Base-by-base conservation (phyloP, 2,329 filamentous ascomycete genomes). In the Xylaria sp. region DNA sequence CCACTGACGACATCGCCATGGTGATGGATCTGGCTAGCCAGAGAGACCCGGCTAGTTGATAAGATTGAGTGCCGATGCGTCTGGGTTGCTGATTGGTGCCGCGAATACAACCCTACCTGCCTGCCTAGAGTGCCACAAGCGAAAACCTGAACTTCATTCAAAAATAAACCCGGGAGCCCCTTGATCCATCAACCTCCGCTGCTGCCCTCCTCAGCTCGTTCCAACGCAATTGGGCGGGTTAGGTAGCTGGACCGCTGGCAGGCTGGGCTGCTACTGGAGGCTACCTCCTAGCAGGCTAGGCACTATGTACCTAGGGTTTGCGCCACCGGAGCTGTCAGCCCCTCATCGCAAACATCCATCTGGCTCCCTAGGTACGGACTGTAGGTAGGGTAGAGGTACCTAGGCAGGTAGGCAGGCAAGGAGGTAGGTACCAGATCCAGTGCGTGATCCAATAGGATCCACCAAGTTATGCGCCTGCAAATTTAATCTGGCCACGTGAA, bases 401-500 rank as follows among this genome's bases (percentile, higher is more conserved):
- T n/a, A n/a, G n/a, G n/a, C n/a, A n/a, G n/a, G n/a, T n/a, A n/a
- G n/a, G n/a, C n/a, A n/a, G 29, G 29, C 29, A 11, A 34, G 16
- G 29, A 34, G 11, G 6, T 11, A 26, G 24, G n/a, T 11, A 26
- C 6, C 6, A 26, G 24, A 26, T 26, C 24, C 29, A 34, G 69
- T 49, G 44, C 49, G 44, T 56, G 29, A 48, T 40, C 55, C 55
- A 58, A 56, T 60, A 44, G 42, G 47, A 44, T 22, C 20, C 45
- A 40, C 20, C 39, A 38, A 49, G 49, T 40, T 19, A 13, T 50
- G 47, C 17, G 20, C 46, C 34, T 44, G 44, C 46, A 60, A 46
- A 49, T 58, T 53, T 46, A 54, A 44, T 48, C 46, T 56, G 44
- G 52, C 49, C 58, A 60, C 58, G 58, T 60, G 58, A 60, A 58